Evolutionary conservation across 345 rosid species (phyloP).

Genomic region (Crucihimalaya himalaica): DNA sequence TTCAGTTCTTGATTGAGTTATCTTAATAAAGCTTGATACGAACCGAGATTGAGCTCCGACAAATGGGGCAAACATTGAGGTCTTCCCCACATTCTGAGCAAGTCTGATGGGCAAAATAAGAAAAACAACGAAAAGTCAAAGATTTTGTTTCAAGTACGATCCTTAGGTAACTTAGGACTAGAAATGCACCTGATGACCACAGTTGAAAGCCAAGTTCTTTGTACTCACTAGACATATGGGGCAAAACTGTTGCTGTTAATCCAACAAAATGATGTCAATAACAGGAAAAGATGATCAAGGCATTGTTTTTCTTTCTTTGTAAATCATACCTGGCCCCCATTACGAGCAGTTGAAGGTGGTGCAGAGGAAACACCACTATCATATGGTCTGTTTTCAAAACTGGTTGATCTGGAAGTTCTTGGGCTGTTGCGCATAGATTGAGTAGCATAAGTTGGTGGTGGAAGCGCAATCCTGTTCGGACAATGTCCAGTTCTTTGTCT

Average conservation of each 20-base stretch:
- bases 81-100: conserved; percentile 85
- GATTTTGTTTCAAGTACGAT: not conserved
- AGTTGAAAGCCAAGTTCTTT: conserved; percentile 91
- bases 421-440: conserved; percentile 46
- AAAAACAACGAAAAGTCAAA: not conserved
- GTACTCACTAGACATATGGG: conserved; percentile 67
- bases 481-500: conserved; percentile 50
- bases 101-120: conserved; percentile 46
- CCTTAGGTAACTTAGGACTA: not conserved
- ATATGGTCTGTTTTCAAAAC: conserved; percentile 35
- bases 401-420: conserved; percentile 49
- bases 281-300: not conserved
- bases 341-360: conserved; percentile 41
- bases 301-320: not conserved
- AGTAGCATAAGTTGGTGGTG: conserved; percentile 61
- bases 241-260: conserved; percentile 52
- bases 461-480: conserved; percentile 67
- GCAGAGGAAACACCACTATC: conserved; percentile 31
- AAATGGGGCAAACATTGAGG: conserved; percentile 71
- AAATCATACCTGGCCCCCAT: conserved; percentile 60
- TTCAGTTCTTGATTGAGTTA: conserved; percentile 11
- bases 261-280: not conserved
- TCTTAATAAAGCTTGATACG: conserved; percentile 78
- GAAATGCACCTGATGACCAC: conserved; percentile 63
- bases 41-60: conserved; percentile 62